These are phyloP conservation scores for Salix caprea DNA, from an alignment of 345 rosid genomes.

Conservation along the genomic window DNA sequence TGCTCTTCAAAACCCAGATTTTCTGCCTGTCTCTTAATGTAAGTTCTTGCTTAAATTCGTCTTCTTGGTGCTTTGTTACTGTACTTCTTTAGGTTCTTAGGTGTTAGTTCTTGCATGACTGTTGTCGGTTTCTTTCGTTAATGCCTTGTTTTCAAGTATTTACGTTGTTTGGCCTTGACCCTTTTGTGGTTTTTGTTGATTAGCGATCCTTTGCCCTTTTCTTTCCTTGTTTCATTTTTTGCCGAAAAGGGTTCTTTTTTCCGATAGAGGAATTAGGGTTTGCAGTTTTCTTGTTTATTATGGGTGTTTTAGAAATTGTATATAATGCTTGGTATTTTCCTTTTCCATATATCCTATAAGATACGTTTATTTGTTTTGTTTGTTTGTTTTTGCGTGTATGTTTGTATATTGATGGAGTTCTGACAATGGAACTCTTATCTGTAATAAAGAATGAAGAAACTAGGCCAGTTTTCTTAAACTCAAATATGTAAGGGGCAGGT, in stretches of 20 bases:
- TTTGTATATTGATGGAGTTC: not conserved
- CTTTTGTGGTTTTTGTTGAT: not conserved
- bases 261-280: slow-evolving; percentile 2
- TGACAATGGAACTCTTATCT: not conserved
- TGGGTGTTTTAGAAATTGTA: not conserved
- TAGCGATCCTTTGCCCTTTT: not conserved
- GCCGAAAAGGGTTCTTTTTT: not conserved
- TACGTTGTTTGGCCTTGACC: not conserved
- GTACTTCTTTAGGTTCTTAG: not conserved
- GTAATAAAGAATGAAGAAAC: not conserved
- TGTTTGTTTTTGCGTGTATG: not conserved
- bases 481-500: not conserved
- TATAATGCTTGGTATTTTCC: not conserved
- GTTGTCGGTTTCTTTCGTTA: not conserved
- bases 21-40: not conserved
- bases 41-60: not conserved
- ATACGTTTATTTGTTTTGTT: not conserved
- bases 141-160: not conserved
- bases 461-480: not conserved
- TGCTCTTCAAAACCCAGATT: not conserved
- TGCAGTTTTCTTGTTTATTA: not conserved
- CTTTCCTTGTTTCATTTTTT: too few species aligned
- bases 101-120: not conserved
- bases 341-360: not conserved
- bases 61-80: not conserved